Percentiles rank a stretch among this genome's conserved stretches.
phyloP scores from a whole-genome alignment of 2,329 filamentous ascomycete species.

The Aspergillus fructus region DNA sequence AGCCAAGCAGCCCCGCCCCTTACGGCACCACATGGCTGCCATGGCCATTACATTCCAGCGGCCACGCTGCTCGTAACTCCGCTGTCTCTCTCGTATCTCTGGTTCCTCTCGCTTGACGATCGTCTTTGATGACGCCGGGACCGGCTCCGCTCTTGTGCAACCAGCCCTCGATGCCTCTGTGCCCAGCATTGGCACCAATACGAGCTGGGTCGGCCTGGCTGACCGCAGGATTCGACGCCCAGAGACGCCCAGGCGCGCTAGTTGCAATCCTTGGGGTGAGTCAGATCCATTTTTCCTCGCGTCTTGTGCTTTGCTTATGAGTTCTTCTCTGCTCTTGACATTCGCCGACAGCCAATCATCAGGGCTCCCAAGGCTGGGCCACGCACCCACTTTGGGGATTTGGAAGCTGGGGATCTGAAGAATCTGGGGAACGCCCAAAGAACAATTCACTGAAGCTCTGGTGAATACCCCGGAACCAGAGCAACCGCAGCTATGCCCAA shows the following conservation, averaged over 20 bases:
- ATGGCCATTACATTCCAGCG: too few species aligned
- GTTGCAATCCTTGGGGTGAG: background rate
- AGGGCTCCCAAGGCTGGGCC: background rate
- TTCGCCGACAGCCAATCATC: background rate
- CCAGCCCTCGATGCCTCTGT: too few species aligned
- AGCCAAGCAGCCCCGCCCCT: too few species aligned
- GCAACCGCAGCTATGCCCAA: background rate
- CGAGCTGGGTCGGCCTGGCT: background rate
- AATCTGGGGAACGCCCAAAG: too few species aligned
- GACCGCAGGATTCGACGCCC: background rate
- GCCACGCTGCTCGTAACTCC: too few species aligned
- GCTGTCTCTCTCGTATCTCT: too few species aligned
- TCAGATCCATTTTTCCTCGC: background rate
- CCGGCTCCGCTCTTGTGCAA: too few species aligned
- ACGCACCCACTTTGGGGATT: background rate
- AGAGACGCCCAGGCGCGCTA: slow-evolving; percentile 1
- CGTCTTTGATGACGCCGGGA: too few species aligned
- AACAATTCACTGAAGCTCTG: too few species aligned
- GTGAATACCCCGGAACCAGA: background rate
- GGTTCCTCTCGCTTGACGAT: too few species aligned
- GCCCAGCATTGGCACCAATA: too few species aligned
- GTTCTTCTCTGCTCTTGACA: background rate
- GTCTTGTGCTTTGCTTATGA: background rate
- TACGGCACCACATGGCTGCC: too few species aligned
- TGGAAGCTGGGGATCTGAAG: background rate